Percentiles rank a stretch among this genome's conserved stretches.
phyloP scores from a whole-genome alignment of 345 rosid genomes.

The Hypericum androsaemum region DNA sequence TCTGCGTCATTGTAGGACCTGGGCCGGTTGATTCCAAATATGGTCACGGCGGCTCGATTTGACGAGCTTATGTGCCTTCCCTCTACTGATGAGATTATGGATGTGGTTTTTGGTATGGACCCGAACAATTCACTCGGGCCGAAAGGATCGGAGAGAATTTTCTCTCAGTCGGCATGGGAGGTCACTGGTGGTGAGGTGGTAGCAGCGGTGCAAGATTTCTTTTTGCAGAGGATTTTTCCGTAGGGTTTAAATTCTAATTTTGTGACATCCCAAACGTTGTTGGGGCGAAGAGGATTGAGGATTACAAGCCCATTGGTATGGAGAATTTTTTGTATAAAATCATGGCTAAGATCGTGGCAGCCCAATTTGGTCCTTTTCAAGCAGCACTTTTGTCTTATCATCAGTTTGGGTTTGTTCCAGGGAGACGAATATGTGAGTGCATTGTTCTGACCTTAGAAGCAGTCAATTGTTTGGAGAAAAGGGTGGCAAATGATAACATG shows the following conservation, averaged over 20 bases:
- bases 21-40: neutral
- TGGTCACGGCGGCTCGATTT: neutral
- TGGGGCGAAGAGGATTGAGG: too few species aligned
- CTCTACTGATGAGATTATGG: neutral
- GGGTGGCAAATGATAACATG: too few species aligned
- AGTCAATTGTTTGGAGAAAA: too few species aligned
- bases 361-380: neutral
- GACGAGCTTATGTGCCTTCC: neutral
- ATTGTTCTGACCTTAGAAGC: too few species aligned
- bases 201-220: neutral
- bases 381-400: neutral
- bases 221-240: neutral
- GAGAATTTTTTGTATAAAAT: too few species aligned
- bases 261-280: too few species aligned
- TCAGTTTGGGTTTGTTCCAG: neutral
- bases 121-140: neutral
- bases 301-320: neutral
- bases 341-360: neutral
- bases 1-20: neutral
- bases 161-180: neutral
- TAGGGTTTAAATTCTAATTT: neutral
- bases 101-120: neutral
- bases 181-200: neutral
- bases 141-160: neutral
- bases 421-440: too few species aligned